A percentile compares a stretch with the other conserved stretches of the same genome.
Conservation (phyloP, 495 filamentous ascomycete species). For the Neurospora discreta region DNA sequence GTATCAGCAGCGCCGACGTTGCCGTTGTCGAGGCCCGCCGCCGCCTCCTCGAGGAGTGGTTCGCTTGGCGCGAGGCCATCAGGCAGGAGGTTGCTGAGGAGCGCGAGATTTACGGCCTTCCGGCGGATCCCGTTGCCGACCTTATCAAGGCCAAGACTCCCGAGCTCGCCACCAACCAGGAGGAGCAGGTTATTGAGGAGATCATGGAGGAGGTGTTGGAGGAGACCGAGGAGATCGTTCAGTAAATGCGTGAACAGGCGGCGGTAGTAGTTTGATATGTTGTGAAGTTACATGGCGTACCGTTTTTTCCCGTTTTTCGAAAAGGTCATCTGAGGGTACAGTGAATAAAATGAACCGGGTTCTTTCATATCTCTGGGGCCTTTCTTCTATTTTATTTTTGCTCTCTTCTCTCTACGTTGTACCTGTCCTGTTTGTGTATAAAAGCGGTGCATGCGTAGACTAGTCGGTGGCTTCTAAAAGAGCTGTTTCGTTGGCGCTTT, state of each 20-base stretch:
- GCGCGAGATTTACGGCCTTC: constrained; percentile 53
- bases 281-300: neutral
- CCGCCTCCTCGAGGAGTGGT: constrained; percentile 78
- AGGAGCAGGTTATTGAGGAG: constrained; percentile 70
- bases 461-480: neutral
- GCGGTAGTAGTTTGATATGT: neutral
- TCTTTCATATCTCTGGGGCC: neutral
- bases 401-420: neutral
- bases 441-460: neutral
- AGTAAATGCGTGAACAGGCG: constrained; percentile 6
- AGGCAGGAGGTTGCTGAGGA: constrained; percentile 66
- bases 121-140: constrained; percentile 49
- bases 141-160: constrained; percentile 36
- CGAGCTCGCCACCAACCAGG: constrained; percentile 43
- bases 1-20: constrained; percentile 82
- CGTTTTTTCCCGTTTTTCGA: neutral
- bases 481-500: neutral
- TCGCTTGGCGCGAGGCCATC: constrained; percentile 67
- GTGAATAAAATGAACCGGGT: neutral
- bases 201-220: constrained; percentile 91
- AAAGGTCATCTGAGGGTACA: neutral
- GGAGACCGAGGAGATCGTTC: constrained; percentile 69
- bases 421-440: neutral
- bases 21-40: constrained; percentile 84
- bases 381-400: too few relatives aligned